Evolutionary conservation across 2,329 filamentous ascomycete genomes (phyloP).

Genomic region (Paradendryphiella salina): DNA sequence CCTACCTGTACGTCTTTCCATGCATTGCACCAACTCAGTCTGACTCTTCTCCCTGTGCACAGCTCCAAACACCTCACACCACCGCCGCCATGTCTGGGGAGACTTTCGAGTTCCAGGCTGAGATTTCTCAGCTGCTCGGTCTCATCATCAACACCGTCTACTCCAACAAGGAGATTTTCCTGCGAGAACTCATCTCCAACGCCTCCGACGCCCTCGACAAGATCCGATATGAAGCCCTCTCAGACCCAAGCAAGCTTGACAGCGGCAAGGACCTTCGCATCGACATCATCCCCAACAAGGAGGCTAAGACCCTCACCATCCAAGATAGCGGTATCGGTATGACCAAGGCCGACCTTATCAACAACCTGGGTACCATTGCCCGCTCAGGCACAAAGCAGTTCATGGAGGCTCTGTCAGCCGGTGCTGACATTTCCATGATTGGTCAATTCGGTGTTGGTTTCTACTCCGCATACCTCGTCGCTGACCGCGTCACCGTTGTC

Average conservation of each 20-base stretch:
- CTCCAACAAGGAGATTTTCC: slow-evolving; percentile 99
- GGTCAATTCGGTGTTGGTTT: slow-evolving; percentile 99
- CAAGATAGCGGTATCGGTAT: slow-evolving; percentile 99
- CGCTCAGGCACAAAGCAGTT: slow-evolving; percentile 99
- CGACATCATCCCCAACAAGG: slow-evolving; percentile 98
- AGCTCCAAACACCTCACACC: slow-evolving; percentile 25
- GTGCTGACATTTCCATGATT: slow-evolving; percentile 99
- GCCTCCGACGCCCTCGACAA: slow-evolving; percentile 99
- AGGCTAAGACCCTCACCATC: slow-evolving; percentile 96
- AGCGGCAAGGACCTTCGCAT: slow-evolving; percentile 96
- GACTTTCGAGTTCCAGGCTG: slow-evolving; percentile 99
- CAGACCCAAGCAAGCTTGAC: slow-evolving; percentile 96
- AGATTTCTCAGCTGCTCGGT: slow-evolving; percentile 99
- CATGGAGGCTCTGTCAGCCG: slow-evolving; percentile 98
- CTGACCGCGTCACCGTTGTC: slow-evolving; percentile 91
- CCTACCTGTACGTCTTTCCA: slow-evolving; percentile 23
- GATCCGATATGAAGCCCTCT: slow-evolving; percentile 98
- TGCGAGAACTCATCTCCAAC: slow-evolving; percentile 98
- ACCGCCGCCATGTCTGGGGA: slow-evolving; percentile 73
- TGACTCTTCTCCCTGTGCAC: slow-evolving; percentile 10
- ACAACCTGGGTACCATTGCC: slow-evolving; percentile 99
- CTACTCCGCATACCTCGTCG: slow-evolving; percentile 99
- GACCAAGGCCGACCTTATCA: slow-evolving; percentile 99
- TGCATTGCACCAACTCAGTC: slow-evolving; percentile 5
- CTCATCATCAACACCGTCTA: slow-evolving; percentile 99